Percentiles rank a stretch among this genome's conserved stretches.
These are phyloP conservation scores for Eucalyptus cloeziana DNA, from an alignment of 345 rosid species.

Conservation along the genomic window DNA sequence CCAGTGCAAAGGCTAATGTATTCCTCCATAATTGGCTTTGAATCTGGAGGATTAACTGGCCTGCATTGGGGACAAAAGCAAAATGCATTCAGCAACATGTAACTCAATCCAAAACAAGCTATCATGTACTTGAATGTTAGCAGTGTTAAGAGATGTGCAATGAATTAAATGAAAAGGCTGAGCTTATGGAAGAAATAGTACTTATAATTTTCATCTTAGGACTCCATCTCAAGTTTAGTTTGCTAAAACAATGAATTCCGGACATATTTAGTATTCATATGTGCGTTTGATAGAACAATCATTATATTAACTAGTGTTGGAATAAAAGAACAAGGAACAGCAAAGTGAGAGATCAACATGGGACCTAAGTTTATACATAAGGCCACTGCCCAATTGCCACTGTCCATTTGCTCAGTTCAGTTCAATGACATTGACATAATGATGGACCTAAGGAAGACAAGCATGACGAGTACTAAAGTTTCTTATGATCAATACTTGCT, in stretches of 20 bases:
- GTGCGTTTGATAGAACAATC: too few species aligned
- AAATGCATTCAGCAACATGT: not conserved
- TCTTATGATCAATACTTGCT: not conserved
- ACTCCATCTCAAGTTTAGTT: not conserved
- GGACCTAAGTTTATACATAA: not conserved
- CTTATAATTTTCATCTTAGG: not conserved
- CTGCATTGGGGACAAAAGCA: conserved; percentile 13
- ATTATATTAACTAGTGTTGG: not conserved
- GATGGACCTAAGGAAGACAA: not conserved
- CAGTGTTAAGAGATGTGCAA: not conserved
- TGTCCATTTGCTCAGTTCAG: not conserved
- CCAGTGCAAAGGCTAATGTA: conserved; percentile 68
- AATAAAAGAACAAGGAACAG: not conserved
- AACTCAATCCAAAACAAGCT: not conserved
- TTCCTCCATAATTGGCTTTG: conserved; percentile 53
- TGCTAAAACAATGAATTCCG: not conserved
- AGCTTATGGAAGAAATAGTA: not conserved
- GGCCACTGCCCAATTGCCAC: too few species aligned
- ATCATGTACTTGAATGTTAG: not conserved
- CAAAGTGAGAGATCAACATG: not conserved
- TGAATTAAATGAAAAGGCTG: not conserved
- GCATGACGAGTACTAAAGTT: not conserved
- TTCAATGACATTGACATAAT: not conserved
- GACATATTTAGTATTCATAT: too few species aligned
- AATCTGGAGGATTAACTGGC: conserved; percentile 55